Evolutionary conservation across 257 asterid species (phyloP), one percentile per base, ranked within the genome.

Genomic region (Solanum infundibuliforme): DNA sequence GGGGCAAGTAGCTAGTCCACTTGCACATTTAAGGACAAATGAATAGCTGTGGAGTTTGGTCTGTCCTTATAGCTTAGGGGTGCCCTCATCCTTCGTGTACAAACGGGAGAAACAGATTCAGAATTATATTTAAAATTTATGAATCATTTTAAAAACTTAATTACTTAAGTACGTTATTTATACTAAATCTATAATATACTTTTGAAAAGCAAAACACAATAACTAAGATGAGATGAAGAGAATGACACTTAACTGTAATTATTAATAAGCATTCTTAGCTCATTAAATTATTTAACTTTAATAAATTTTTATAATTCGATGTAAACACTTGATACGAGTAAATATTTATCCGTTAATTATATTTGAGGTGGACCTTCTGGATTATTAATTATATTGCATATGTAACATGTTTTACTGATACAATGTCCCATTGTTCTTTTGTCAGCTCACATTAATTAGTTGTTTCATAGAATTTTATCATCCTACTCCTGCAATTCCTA

Each of bases 121-220:
- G 0, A 68, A 27, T 27, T 68, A n/a, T n/a, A n/a, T n/a, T n/a
- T 27, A 27, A 68, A 68, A 27, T 68, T 68, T 27, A 68, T 68
- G 0, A 12, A 68, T 68, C 0, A 0, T 27, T 25, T 3, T 5
- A 68, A 68, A 68, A 68, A 0, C 0, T 27, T 8, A 62, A 23
- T 23, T 6, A 25, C 5, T 31, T n/a, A 0, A 16, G 0, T 31
- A 12, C 0, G 0, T 13, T 14, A 13, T 6, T 69, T 69, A 66
- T 12, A 31, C 0, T 69, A 13, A 31, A 0, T 69, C 3, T 0
- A 29, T 29, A 13, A 69, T 69, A 8, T 32, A 69, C 0, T 0
- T 55, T 55, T 20, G 25, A 66, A 66, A 66, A 12, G 0, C 0
- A 2, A 66, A 27, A 66, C 10, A 68, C 0, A 13, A 68, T 0